phyloP scores from a whole-genome alignment of 1,284 basidiomycete genomes.

The Mycosarcoma maydis region DNA sequence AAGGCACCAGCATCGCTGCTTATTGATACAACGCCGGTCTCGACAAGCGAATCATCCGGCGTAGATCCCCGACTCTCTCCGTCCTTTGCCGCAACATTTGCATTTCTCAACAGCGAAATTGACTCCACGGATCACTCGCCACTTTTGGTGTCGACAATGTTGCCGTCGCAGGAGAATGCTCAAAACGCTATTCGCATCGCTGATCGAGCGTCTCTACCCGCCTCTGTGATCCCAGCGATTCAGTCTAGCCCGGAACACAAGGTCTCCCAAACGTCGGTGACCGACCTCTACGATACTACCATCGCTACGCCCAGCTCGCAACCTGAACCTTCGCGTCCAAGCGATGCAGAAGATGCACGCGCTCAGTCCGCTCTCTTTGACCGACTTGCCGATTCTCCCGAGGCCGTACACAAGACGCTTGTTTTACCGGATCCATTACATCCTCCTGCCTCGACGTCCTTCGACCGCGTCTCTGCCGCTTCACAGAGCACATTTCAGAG shows the following conservation, averaged over 20 bases:
- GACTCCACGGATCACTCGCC: conserved; percentile 12
- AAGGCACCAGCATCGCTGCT: conserved; percentile 3
- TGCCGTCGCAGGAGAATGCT: not conserved
- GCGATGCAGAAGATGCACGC: not conserved
- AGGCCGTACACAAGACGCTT: conserved; percentile 30
- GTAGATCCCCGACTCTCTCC: conserved; percentile 30
- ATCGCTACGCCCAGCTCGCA: not conserved
- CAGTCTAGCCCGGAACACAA: not conserved
- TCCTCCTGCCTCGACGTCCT: conserved; percentile 26
- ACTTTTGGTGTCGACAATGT: not conserved
- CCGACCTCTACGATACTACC: not conserved
- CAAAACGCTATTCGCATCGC: not conserved
- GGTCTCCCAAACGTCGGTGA: not conserved
- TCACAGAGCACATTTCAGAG: not conserved
- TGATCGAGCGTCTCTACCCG: not conserved
- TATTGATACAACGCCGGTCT: conserved; percentile 5
- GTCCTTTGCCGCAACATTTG: conserved; percentile 27
- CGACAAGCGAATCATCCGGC: conserved; percentile 2
- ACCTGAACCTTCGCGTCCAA: not conserved
- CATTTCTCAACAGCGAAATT: conserved; percentile 39
- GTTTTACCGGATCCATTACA: conserved; percentile 3
- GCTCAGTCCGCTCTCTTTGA: conserved; percentile 15
- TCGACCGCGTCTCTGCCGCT: conserved; percentile 8
- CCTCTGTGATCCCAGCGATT: not conserved
- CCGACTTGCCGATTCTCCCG: conserved; percentile 35